Base-by-base conservation (phyloP, 176 grass and related monocot species). In the Musa beccarii region DNA sequence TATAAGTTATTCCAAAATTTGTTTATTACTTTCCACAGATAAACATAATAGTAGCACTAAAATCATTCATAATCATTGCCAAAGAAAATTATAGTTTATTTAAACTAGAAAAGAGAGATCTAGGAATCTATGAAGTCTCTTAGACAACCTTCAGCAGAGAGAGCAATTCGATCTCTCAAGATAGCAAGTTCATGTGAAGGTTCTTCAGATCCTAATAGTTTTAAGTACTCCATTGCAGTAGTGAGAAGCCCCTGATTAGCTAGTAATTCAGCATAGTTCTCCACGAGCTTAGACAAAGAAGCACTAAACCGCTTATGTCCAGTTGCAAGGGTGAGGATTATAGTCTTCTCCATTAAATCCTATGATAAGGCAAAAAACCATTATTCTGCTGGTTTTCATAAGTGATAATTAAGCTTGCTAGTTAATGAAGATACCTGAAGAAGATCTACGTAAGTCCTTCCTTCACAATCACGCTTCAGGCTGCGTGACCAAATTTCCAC, bases 311-410 rank as follows among this genome's bases (percentile, higher is more conserved):
- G 88, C 67, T 94, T 99, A 82, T 94, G 88, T 49, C 91, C 95
- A 52, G 91, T 94, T 25, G 86, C 95, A 82, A 99, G 84, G 52
- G 91, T 84, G 3, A 99, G 85, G 72, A 90, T 87, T 54, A 99
- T 94, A n/a, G 90, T 99, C 89, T 99, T 99, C 75, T 99, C 95
- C 95, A 99, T 99, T 82, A 99, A 92, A 91, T 99, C 95, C 95
- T 94, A 84, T 80, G 79, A 53, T 0, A 54, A 75, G 15, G 25
- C 11, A 82, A 82, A 13, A 28, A 76, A 79, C 7, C 59, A 9
- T 49, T 2, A 9, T 11, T 69, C 28, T 49, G 15, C 23, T 69
- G 23, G 9, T 50, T 19, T 19, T 6, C 23, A 20, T 22, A 77
- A 43, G 34, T 43, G 21, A 73, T 9, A 22, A 74, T 74, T 80